These are phyloP conservation scores for Colletotrichum chlorophyti DNA, from an alignment of 2,329 filamentous ascomycete genomes.

Conservation along the genomic window DNA sequence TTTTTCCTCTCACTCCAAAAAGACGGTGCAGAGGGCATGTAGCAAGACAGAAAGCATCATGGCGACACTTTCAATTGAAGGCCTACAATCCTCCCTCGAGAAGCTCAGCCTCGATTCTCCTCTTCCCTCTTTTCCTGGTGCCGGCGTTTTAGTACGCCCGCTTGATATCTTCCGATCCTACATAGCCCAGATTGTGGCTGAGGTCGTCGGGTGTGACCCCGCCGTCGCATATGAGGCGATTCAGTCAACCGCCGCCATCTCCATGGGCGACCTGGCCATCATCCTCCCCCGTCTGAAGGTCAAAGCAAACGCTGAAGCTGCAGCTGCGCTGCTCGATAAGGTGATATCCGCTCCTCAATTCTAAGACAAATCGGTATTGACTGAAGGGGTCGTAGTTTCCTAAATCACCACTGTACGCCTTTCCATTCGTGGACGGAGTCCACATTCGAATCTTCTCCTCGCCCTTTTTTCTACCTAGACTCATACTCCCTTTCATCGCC, in stretches of 20 bases:
- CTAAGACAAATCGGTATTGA: not conserved
- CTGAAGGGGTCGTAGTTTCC: constrained; percentile 50
- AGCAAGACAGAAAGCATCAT: constrained; percentile 34
- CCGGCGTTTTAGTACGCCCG: constrained; percentile 35
- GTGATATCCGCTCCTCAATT: rapidly evolving
- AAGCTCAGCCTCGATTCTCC: constrained; percentile 54
- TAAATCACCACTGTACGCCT: constrained; percentile 62
- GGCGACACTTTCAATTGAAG: constrained; percentile 65
- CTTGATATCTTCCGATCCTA: constrained; percentile 39
- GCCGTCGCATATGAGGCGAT: constrained; percentile 38
- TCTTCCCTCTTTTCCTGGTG: constrained; percentile 30
- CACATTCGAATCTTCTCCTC: constrained; percentile 74
- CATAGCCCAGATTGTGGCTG: constrained; percentile 33
- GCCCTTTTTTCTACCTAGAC: constrained; percentile 57
- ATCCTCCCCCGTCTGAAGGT: constrained; percentile 39
- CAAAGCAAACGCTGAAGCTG: constrained; percentile 24
- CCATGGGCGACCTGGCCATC: constrained; percentile 39
- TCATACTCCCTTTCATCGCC: constrained; percentile 66
- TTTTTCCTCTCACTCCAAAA: not conserved
- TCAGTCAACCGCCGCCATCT: constrained; percentile 32
- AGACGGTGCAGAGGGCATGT: not conserved
- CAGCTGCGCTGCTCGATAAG: constrained; percentile 4
- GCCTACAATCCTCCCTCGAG: constrained; percentile 65
- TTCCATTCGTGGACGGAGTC: constrained; percentile 61
- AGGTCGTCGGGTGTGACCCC: constrained; percentile 31